A percentile compares a stretch with the other conserved stretches of the same genome.
phyloP scores from a whole-genome alignment of 768 basidiomycete genomes.

The Amylocystis lapponica region DNA sequence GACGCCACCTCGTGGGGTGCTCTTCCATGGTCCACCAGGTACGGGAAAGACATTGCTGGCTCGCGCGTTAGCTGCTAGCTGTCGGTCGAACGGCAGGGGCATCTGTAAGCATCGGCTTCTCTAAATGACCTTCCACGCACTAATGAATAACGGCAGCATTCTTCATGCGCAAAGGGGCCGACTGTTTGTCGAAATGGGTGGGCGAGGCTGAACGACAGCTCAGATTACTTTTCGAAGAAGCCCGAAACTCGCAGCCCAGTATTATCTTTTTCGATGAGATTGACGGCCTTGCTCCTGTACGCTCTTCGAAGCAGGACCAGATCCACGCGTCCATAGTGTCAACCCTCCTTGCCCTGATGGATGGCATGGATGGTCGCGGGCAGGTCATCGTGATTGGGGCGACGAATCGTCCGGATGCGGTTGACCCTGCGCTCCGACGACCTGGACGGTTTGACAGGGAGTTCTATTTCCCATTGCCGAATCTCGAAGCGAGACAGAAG shows the following conservation, averaged over 20 bases:
- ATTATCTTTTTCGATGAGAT: conserved; percentile 99
- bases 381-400: conserved; percentile 98
- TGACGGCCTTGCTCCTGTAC: conserved; percentile 95
- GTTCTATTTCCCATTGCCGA: conserved; percentile 94
- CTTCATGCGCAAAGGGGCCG: conserved; percentile 99
- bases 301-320: conserved; percentile 98
- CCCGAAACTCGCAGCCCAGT: conserved; percentile 83
- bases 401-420: conserved; percentile 95
- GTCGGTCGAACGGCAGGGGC: conserved; percentile 77
- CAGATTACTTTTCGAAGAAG: conserved; percentile 93
- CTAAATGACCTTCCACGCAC: too few relatives aligned
- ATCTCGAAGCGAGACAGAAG: conserved; percentile 75
- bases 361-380: conserved; percentile 98
- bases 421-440: conserved; percentile 90
- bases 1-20: conserved; percentile 91
- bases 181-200: conserved; percentile 98
- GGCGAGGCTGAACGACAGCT: conserved; percentile 97
- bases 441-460: conserved; percentile 97
- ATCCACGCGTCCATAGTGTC: conserved; percentile 98
- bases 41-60: conserved; percentile 96
- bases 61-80: conserved; percentile 89
- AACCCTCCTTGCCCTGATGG: conserved; percentile 94
- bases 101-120: too few relatives aligned
- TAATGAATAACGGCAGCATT: conserved; percentile 60
- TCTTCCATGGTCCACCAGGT: conserved; percentile 99